phyloP scores from a whole-genome alignment of 2,329 filamentous ascomycete species.

The Drechmeria coniospora region DNA sequence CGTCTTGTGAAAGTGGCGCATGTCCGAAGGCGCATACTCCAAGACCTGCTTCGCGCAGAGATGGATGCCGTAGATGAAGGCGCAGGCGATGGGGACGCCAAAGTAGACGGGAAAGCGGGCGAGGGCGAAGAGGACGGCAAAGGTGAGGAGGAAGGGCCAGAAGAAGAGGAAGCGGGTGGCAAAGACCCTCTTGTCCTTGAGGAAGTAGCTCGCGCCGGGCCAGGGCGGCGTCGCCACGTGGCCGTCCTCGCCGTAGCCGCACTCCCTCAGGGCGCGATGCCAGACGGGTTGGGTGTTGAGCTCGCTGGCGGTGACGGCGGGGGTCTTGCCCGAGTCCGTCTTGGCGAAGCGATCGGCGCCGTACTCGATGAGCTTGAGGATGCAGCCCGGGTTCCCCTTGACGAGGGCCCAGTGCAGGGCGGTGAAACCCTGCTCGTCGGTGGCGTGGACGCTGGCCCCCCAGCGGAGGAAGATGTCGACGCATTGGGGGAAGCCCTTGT shows the following conservation, averaged over 20 bases:
- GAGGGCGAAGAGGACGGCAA: conserved; percentile 54
- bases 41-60: conserved; percentile 64
- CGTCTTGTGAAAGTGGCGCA: conserved; percentile 81
- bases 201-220: conserved; percentile 53
- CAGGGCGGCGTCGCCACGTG: conserved; percentile 55
- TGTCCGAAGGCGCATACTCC: conserved; percentile 71
- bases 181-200: conserved; percentile 65
- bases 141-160: conserved; percentile 68
- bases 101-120: conserved; percentile 60
- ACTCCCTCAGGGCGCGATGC: conserved; percentile 69
- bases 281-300: conserved; percentile 76
- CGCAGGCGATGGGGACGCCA: conserved; percentile 55
- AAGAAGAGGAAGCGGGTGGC: conserved; percentile 79
- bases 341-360: conserved; percentile 85
- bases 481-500: conserved; percentile 87
- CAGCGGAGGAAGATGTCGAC: conserved; percentile 87
- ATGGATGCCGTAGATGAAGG: conserved; percentile 56
- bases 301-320: conserved; percentile 68
- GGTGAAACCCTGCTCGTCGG: conserved; percentile 85
- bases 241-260: conserved; percentile 68
- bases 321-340: conserved; percentile 82
- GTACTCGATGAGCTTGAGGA: conserved; percentile 90
- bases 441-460: conserved; percentile 85
- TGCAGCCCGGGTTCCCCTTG: conserved; percentile 76
- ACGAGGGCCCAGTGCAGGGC: conserved; percentile 94